Evolutionary conservation across 192 early-diverging fungal genomes (phyloP).

Genomic region (Entomortierella chlamydospora): DNA sequence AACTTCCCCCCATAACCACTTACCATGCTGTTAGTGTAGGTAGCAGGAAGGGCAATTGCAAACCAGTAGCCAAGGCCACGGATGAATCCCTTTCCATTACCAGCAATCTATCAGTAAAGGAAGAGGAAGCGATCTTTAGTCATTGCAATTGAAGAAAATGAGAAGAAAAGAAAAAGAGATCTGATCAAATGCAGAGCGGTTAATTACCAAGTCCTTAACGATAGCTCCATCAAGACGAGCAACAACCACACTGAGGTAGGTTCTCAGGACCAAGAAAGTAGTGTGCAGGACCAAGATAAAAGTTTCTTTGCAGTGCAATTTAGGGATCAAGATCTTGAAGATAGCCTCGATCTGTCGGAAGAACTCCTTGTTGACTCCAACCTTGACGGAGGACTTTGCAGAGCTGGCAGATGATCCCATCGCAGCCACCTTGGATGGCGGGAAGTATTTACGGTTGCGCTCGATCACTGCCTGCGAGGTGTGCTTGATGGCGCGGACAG

Average conservation of each 20-base stretch:
- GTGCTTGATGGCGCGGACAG: constrained; percentile 19
- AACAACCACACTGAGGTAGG: constrained; percentile 92
- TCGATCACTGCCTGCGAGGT: constrained; percentile 54
- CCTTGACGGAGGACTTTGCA: constrained; percentile 54
- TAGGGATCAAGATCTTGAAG: constrained; percentile 85
- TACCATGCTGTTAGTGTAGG: constrained; percentile 98
- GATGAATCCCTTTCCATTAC: constrained; percentile 82
- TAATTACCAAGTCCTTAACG: constrained; percentile 89
- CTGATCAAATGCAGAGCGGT: neutral
- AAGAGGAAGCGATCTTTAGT: neutral
- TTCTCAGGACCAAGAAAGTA: constrained; percentile 87
- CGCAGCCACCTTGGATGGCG: constrained; percentile 42
- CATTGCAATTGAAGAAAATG: neutral
- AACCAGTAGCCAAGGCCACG: constrained; percentile 89
- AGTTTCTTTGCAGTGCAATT: constrained; percentile 82
- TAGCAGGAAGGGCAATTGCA: constrained; percentile 93
- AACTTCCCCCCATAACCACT: no score
- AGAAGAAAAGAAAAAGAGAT: neutral
- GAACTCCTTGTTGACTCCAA: constrained; percentile 72
- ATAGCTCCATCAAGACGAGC: constrained; percentile 94
- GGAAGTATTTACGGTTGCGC: constrained; percentile 58
- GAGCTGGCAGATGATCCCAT: constrained; percentile 41
- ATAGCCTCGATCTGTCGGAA: constrained; percentile 76
- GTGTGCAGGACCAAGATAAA: constrained; percentile 85
- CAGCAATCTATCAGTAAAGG: constrained; percentile 66